These are phyloP conservation scores for Dissophora ornata DNA, from an alignment of 192 early-diverging fungal species.

Conservation along the genomic window DNA sequence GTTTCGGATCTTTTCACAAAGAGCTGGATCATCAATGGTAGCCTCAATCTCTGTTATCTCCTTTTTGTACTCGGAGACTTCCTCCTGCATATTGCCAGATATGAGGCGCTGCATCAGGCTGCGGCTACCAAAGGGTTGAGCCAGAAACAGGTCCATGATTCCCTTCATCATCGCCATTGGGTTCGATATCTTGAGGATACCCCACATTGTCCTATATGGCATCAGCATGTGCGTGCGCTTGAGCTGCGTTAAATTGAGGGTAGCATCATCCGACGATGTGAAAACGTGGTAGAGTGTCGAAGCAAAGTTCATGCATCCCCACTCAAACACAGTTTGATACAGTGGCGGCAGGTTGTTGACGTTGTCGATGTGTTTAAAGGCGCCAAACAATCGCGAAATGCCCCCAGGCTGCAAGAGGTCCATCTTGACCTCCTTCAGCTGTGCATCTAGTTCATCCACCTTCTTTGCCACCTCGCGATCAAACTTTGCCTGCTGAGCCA, in stretches of 20 bases:
- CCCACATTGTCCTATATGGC: constrained; percentile 63
- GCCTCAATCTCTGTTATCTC: constrained; percentile 53
- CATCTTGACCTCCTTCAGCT: constrained; percentile 60
- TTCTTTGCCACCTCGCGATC: constrained; percentile 58
- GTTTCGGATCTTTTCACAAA: constrained; percentile 64
- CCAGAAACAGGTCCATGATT: constrained; percentile 66
- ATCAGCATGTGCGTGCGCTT: constrained; percentile 66
- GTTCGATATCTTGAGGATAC: constrained; percentile 64
- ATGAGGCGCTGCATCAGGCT: constrained; percentile 70
- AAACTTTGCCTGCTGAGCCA: constrained; percentile 57
- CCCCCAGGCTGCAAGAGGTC: constrained; percentile 58
- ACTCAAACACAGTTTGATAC: constrained; percentile 61
- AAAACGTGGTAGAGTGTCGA: constrained; percentile 65
- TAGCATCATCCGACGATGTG: constrained; percentile 63
- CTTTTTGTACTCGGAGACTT: constrained; percentile 60
- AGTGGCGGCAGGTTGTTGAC: constrained; percentile 55
- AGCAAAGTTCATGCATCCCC: constrained; percentile 69
- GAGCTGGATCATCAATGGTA: constrained; percentile 35
- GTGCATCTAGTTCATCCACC: constrained; percentile 57
- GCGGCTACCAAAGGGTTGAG: constrained; percentile 66
- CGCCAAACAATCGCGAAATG: constrained; percentile 27
- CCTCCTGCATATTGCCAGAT: constrained; percentile 62
- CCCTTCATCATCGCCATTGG: constrained; percentile 67
- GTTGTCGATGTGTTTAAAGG: constrained; percentile 30
- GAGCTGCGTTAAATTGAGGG: constrained; percentile 58